Evolutionary conservation across 345 rosid species (phyloP).

Genomic region (Leavenworthia alabamica): DNA sequence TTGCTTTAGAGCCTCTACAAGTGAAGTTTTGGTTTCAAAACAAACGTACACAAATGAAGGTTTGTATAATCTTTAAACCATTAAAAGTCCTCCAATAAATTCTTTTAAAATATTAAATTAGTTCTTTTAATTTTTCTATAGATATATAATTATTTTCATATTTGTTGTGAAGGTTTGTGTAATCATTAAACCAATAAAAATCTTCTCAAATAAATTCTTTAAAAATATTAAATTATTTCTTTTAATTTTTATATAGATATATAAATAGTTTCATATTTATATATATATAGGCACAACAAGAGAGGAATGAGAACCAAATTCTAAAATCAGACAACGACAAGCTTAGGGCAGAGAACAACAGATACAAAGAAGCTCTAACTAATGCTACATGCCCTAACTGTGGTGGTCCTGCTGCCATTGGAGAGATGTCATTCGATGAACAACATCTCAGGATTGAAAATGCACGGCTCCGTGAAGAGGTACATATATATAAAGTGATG

Average conservation of each 20-base stretch:
- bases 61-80: slow-evolving; percentile 21
- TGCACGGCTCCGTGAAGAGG: slow-evolving; percentile 90
- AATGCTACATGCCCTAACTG: slow-evolving; percentile 81
- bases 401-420: slow-evolving; percentile 80
- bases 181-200: too few species aligned
- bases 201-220: too few species aligned
- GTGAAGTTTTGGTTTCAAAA: slow-evolving; percentile 98
- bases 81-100: background rate
- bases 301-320: slow-evolving; percentile 74
- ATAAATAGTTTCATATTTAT: too few species aligned
- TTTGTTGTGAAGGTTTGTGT: too few species aligned
- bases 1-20: slow-evolving; percentile 77
- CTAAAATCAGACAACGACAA: slow-evolving; percentile 85
- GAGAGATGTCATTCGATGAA: slow-evolving; percentile 97
- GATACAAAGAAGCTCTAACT: slow-evolving; percentile 75
- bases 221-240: too few species aligned
- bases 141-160: too few species aligned
- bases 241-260: too few species aligned
- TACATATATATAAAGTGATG: background rate
- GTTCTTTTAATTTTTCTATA: too few species aligned
- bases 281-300: slow-evolving; percentile 94
- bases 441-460: slow-evolving; percentile 93
- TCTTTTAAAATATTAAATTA: background rate
- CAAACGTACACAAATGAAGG: slow-evolving; percentile 99
- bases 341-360: slow-evolving; percentile 71